phyloP scores from a whole-genome alignment of 2,329 filamentous ascomycete genomes.

The Shiraia sp. region DNA sequence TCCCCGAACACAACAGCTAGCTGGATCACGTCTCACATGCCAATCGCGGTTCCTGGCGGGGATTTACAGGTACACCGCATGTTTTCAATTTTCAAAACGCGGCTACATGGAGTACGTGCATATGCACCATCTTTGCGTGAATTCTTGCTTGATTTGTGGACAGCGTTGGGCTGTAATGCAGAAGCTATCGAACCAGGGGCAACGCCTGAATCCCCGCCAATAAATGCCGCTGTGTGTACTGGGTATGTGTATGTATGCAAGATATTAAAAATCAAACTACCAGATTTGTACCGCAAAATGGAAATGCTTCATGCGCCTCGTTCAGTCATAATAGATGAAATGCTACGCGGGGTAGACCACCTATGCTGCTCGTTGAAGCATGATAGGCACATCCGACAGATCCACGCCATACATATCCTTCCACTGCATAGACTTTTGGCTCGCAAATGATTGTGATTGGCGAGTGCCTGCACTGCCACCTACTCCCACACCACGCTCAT shows the following conservation, averaged over 20 bases:
- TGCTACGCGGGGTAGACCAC: neutral
- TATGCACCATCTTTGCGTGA: conserved; percentile 3
- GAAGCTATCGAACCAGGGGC: conserved; percentile 12
- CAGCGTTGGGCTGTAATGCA: conserved; percentile 9
- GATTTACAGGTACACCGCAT: too few species aligned
- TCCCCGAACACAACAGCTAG: too few species aligned
- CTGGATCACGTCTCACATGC: too few species aligned
- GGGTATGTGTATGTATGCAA: conserved; percentile 8
- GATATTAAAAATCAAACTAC: conserved; percentile 4
- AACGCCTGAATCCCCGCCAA: conserved; percentile 10
- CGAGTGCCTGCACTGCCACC: conserved; percentile 44
- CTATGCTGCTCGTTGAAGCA: conserved; percentile 22
- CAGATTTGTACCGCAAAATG: neutral
- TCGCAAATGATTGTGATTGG: conserved; percentile 32
- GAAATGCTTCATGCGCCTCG: conserved; percentile 6
- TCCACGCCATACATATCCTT: conserved; percentile 37
- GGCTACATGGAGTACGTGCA: conserved; percentile 3
- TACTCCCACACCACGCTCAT: conserved; percentile 39
- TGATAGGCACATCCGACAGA: conserved; percentile 38
- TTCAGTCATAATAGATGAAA: neutral
- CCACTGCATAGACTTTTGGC: conserved; percentile 35
- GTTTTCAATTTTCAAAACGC: too few species aligned
- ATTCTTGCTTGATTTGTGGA: conserved; percentile 15
- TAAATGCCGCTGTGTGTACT: conserved; percentile 7
- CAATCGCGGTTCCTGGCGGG: too few species aligned